Percentiles rank a stretch among this genome's conserved stretches.
phyloP scores from a whole-genome alignment of 1,284 basidiomycete species.

The Rhodofomes roseus region DNA sequence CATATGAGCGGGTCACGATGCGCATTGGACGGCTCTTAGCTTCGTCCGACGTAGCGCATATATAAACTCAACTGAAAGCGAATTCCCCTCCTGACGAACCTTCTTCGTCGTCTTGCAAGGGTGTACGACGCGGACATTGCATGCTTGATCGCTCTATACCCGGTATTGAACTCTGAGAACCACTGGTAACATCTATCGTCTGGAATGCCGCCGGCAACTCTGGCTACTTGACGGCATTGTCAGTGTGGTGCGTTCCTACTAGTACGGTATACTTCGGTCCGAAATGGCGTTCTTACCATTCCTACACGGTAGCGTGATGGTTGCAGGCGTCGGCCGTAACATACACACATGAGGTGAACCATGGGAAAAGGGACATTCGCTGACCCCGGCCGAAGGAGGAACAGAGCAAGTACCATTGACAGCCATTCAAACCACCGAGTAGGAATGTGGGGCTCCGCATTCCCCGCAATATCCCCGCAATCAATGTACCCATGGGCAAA shows the following conservation, averaged over 20 bases:
- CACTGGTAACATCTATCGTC: no score
- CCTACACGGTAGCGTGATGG: neutral
- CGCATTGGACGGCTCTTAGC: neutral
- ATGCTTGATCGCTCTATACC: no score
- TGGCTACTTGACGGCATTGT: no score
- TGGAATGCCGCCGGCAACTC: no score
- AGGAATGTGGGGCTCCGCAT: neutral
- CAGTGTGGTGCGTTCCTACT: no score
- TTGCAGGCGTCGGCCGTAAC: neutral
- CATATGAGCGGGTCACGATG: neutral
- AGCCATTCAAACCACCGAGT: neutral
- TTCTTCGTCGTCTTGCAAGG: no score
- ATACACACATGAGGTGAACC: neutral
- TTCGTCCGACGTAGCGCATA: neutral
- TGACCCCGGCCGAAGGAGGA: neutral
- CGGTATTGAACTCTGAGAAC: neutral
- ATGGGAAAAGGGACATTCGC: neutral
- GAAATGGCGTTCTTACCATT: neutral
- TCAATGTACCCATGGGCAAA: neutral
- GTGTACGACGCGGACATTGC: no score
- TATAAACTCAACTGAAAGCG: neutral
- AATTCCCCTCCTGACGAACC: neutral
- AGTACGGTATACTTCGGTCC: neutral
- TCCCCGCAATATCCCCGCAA: slow-evolving; percentile 1
- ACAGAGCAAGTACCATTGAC: no score